Conservation (phyloP, 2,329 filamentous ascomycete species). For the Cladosporium velox region DNA sequence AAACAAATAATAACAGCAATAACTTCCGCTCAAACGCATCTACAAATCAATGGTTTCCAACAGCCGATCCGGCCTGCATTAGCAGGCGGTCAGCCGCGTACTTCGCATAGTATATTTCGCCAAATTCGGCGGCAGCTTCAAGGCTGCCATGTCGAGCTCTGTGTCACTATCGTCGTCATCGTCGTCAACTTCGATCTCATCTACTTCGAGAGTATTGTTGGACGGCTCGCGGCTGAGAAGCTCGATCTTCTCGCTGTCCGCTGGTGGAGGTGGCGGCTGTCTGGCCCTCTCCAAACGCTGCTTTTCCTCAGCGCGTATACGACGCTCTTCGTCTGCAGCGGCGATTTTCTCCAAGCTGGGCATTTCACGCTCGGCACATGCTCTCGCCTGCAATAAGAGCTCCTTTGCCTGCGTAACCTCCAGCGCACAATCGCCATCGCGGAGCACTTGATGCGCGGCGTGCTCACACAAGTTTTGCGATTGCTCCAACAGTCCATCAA, state of each 20-base stretch:
- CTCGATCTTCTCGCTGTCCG: conserved; percentile 24
- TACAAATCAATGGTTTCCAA: conserved; percentile 13
- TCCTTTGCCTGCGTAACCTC: conserved; percentile 71
- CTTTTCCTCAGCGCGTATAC: conserved; percentile 30
- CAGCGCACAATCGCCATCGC: conserved; percentile 78
- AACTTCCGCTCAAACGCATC: conserved; percentile 27
- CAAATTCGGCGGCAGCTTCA: conserved; percentile 17
- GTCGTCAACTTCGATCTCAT: conserved; percentile 17
- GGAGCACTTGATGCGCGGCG: conserved; percentile 85
- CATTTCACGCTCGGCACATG: conserved; percentile 43
- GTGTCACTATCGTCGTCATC: conserved; percentile 15
- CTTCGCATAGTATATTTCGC: conserved; percentile 24
- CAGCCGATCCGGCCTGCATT: conserved; percentile 11
- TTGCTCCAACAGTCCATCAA: conserved; percentile 77
- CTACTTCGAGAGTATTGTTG: conserved; percentile 10
- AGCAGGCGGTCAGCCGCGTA: conserved; percentile 23
- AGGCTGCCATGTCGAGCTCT: conserved; percentile 15
- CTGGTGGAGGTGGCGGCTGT: background rate
- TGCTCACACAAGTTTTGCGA: conserved; percentile 82
- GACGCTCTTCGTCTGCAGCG: conserved; percentile 30
- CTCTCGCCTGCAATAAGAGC: conserved; percentile 64
- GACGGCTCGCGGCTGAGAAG: conserved; percentile 12
- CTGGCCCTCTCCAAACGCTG: conserved; percentile 21
- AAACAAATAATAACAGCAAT: conserved; percentile 4
- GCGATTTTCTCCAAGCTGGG: conserved; percentile 28